Evolutionary conservation across 768 basidiomycete genomes (phyloP), one percentile per base, ranked within the genome.

Genomic region (Macrocybe gigantea): DNA sequence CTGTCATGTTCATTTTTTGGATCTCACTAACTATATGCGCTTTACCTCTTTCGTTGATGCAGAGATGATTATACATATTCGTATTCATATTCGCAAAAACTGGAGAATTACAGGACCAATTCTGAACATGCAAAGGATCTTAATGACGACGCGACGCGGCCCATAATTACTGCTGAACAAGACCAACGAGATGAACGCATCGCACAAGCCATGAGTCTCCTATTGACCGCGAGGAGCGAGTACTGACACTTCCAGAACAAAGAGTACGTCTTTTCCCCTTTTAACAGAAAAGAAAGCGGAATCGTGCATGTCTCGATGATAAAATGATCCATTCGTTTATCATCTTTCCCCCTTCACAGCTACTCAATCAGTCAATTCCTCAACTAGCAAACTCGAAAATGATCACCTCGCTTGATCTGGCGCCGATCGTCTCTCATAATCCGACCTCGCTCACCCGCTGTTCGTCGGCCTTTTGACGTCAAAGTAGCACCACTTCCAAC

Each of bases 171-270:
- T 7, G 56, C 68, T 30, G 81, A 80, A 48, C 71, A 75, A 48
- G 84, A 86, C 55, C 69, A 69, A 53, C 69, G 71, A 49, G 82
- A 76, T 45, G 83, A 82, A 52, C 69, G 67, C 29, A 66, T 85
- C 15, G 74, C 79, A 7, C 79, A 79, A 44, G 83, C 77, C 15
- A 79, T 88, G 77, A 77, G 75, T 44, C 75, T 89, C 13, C 70
- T 90, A 30, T 70, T 89, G 11, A 73, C 77, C 34, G 85, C 83
- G 37, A 79, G 85, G 77, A 82, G 51, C 80, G 88, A 44, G 85
- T 83, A 22, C 76, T 90, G 38, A 83, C 79, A 33, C 76, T 90
- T 44, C 73, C 83, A 35, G 88, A 90, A 69, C 84, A 85, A 71
- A 79, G 86, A 48, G 83, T 86, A 59, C 47, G 75, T 64, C 30